Percentiles rank a stretch among this genome's conserved stretches.
Evolutionary conservation across 2,329 filamentous ascomycete genomes (phyloP).

Genomic region (Exophiala sideris): DNA sequence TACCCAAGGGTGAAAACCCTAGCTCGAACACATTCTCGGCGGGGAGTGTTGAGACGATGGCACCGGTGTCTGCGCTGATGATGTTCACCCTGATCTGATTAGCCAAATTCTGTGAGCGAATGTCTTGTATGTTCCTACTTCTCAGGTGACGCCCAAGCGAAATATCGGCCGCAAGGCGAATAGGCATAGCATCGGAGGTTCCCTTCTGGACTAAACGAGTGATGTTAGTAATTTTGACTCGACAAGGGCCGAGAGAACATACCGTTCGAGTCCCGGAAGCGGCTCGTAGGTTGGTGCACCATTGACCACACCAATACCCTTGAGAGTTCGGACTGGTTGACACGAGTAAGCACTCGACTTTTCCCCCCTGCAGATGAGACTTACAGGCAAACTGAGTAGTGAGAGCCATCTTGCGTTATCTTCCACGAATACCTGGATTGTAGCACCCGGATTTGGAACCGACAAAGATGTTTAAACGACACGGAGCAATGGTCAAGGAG

Average conservation of each 20-base stretch:
- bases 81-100: conserved; percentile 64
- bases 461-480: not conserved
- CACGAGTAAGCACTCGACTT: conserved; percentile 9
- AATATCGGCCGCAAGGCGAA: conserved; percentile 92
- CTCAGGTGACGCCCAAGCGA: conserved; percentile 88
- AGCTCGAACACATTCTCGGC: conserved; percentile 88
- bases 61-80: conserved; percentile 74
- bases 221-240: conserved; percentile 5
- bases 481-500: not conserved
- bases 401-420: conserved; percentile 65
- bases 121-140: conserved; percentile 41
- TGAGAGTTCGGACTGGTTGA: conserved; percentile 75
- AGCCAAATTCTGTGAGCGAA: not conserved
- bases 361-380: conserved; percentile 28
- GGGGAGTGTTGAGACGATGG: conserved; percentile 69
- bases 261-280: conserved; percentile 72
- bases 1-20: conserved; percentile 87
- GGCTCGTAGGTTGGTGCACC: conserved; percentile 83
- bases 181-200: conserved; percentile 93
- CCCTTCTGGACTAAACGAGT: conserved; percentile 69
- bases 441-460: not conserved
- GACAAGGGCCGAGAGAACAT: conserved; percentile 21
- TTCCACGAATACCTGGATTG: not conserved
- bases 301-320: conserved; percentile 91
- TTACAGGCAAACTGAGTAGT: conserved; percentile 88